Percentiles rank a stretch among this genome's conserved stretches.
These are phyloP conservation scores for Candida montana DNA, from an alignment of 805 yeast genomes.

Conservation along the genomic window DNA sequence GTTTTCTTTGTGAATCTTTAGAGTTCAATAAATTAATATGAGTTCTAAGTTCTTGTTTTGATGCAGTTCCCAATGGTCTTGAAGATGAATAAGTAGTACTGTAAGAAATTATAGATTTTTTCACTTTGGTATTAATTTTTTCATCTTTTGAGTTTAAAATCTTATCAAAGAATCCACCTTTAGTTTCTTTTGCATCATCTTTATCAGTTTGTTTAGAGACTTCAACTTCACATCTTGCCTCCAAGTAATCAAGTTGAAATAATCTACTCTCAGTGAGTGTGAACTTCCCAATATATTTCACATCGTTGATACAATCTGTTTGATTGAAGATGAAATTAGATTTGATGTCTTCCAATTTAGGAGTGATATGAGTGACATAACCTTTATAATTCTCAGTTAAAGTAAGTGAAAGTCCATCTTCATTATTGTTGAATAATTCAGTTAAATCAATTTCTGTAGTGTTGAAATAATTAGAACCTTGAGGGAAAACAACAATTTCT, in stretches of 20 bases:
- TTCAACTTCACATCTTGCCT: conserved; percentile 36
- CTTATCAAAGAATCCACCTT: conserved; percentile 16
- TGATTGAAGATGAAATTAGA: conserved; percentile 29
- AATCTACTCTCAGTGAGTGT: conserved; percentile 44
- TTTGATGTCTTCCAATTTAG: conserved; percentile 7
- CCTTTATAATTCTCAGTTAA: conserved; percentile 28
- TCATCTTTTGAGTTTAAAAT: conserved; percentile 17
- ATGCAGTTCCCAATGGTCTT: conserved; percentile 43
- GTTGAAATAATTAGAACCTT: conserved; percentile 37
- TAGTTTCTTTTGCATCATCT: conserved; percentile 6
- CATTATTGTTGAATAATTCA: conserved; percentile 23
- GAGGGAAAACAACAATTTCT: conserved; percentile 37
- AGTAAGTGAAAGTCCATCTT: conserved; percentile 31
- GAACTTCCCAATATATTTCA: conserved; percentile 37
- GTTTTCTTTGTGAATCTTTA: conserved; percentile 49
- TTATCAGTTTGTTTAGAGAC: neutral
- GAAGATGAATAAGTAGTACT: conserved; percentile 35
- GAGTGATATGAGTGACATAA: conserved; percentile 23
- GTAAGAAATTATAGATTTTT: conserved; percentile 17
- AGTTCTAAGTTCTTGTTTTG: conserved; percentile 39
- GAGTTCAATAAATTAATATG: conserved; percentile 49
- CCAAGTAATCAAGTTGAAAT: conserved; percentile 40
- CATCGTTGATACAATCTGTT: conserved; percentile 34
- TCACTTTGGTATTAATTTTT: conserved; percentile 19
- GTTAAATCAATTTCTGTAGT: conserved; percentile 34